Evolutionary conservation across 441 rosid species (phyloP).

Genomic region (Croton setiger): DNA sequence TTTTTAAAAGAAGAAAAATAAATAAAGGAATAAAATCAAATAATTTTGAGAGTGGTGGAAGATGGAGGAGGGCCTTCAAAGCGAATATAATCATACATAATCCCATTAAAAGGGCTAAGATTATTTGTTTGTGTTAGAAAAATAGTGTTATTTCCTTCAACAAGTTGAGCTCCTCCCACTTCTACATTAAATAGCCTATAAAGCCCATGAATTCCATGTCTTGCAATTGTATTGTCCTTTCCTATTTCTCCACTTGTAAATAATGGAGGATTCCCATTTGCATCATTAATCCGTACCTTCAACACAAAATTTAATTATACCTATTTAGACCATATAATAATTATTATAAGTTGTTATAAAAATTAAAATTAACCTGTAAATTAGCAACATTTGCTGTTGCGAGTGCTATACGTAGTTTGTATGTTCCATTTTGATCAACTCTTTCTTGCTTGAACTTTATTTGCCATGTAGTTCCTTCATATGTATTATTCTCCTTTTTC

Average conservation of each 20-base stretch:
- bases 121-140: slow-evolving; percentile 66
- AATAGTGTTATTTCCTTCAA: slow-evolving; percentile 54
- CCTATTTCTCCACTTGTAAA: slow-evolving; percentile 55
- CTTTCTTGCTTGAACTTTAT: slow-evolving; percentile 44
- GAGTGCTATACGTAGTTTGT: slow-evolving; percentile 62
- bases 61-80: slow-evolving; percentile 50
- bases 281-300: slow-evolving; percentile 57
- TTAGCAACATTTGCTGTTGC: slow-evolving; percentile 63
- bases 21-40: neutral
- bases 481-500: slow-evolving; percentile 35
- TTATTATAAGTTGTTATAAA: neutral
- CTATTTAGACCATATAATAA: neutral
- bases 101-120: slow-evolving; percentile 61
- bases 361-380: slow-evolving; percentile 38
- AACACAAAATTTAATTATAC: neutral
- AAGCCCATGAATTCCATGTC: slow-evolving; percentile 62
- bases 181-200: slow-evolving; percentile 44
- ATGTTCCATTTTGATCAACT: slow-evolving; percentile 32
- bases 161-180: slow-evolving; percentile 29
- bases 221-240: slow-evolving; percentile 59
- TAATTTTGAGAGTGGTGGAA: neutral
- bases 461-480: slow-evolving; percentile 71
- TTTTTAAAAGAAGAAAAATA: neutral
- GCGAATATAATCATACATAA: slow-evolving; percentile 91
- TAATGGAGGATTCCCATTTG: slow-evolving; percentile 31